Evolutionary conservation across 106 monocot species (phyloP).

Genomic region (Ottelia alismoides): DNA sequence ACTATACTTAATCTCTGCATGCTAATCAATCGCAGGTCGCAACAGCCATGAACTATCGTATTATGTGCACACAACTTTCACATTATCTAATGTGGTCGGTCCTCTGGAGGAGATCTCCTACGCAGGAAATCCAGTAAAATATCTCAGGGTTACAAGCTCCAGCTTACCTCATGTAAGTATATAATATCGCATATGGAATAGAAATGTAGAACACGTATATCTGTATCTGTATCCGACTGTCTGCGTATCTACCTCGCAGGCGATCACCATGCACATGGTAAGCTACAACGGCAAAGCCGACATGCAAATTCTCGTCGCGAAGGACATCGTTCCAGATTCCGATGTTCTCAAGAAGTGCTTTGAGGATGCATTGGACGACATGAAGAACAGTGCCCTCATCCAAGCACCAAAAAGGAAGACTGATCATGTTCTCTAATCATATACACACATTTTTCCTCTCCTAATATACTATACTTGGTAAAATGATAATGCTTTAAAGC

Average conservation of each 20-base stretch:
- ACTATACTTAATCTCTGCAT: background rate
- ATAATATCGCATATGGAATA: too few species aligned
- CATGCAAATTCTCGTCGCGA: conserved; percentile 16
- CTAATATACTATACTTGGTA: too few species aligned
- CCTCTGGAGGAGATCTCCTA: conserved; percentile 13
- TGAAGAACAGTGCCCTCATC: too few species aligned
- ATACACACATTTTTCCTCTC: too few species aligned
- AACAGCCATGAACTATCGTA: conserved; percentile 10
- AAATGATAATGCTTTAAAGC: too few species aligned
- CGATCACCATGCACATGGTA: conserved; percentile 14
- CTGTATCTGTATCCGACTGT: too few species aligned
- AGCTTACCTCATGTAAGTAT: conserved; percentile 17
- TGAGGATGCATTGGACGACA: conserved; percentile 12
- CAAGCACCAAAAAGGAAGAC: too few species aligned
- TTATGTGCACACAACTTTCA: conserved; percentile 19
- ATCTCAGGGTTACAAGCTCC: conserved; percentile 5
- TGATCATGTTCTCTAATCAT: too few species aligned
- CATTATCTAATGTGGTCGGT: conserved; percentile 16
- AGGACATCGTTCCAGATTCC: conserved; percentile 16
- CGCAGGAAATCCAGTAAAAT: conserved; percentile 15
- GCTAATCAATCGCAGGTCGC: too few species aligned
- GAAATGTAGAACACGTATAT: too few species aligned
- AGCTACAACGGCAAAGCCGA: conserved; percentile 18
- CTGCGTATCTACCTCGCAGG: too few species aligned
- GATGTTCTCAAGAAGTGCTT: conserved; percentile 20